phyloP scores from a whole-genome alignment of 2,329 filamentous ascomycete species.

The Cordyceps javanica region DNA sequence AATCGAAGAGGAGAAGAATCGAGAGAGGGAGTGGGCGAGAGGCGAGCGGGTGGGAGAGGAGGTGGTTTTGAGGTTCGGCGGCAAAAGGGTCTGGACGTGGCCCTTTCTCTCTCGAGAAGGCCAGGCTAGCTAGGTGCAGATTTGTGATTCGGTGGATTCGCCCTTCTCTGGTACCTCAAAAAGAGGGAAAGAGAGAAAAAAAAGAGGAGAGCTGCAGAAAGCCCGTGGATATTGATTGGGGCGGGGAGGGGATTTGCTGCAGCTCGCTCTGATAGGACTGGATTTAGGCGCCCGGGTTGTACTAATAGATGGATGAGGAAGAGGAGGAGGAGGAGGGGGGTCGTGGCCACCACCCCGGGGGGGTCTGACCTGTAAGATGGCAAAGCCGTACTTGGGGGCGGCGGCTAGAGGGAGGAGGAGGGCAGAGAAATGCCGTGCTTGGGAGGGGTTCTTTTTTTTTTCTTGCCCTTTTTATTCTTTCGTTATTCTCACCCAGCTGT shows the following conservation, averaged over 20 bases:
- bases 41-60: conserved; percentile 1
- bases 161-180: too few relatives aligned
- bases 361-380: not conserved
- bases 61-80: conserved; percentile 5
- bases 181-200: not conserved
- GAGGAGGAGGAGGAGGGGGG: not conserved
- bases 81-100: not conserved
- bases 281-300: conserved; percentile 8
- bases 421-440: not conserved
- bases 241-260: too few relatives aligned
- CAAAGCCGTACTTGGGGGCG: not conserved
- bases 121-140: not conserved
- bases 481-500: too few relatives aligned
- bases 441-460: not conserved
- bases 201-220: not conserved
- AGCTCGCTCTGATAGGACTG: conserved; percentile 7
- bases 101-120: too few relatives aligned
- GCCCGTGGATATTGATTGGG: not conserved
- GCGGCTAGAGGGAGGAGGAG: not conserved
- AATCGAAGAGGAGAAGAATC: conserved; percentile 35
- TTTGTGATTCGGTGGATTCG: not conserved
- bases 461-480: too few relatives aligned
- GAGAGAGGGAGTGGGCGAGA: not conserved
- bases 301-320: not conserved
- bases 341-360: not conserved